Percentiles rank a stretch among this genome's conserved stretches.
phyloP scores from a whole-genome alignment of 148 eudicot species.

The Fagopyrum homotropicum region DNA sequence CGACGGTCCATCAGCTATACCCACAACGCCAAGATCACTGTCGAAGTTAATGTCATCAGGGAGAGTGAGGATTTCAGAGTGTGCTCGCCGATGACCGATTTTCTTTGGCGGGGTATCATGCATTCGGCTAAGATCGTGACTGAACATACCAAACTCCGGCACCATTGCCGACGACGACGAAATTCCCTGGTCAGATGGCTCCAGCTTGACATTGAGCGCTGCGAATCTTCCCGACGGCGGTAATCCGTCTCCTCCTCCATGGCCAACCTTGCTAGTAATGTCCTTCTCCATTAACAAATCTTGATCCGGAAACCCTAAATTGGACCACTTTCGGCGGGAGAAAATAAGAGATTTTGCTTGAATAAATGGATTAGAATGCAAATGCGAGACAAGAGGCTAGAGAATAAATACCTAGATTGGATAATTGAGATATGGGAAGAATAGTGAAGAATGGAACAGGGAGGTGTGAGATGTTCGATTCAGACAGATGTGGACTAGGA shows the following conservation, averaged over 20 bases:
- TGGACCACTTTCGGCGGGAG: neutral
- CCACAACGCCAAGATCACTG: conserved; percentile 79
- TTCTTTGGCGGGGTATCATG: conserved; percentile 73
- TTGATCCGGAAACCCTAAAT: neutral
- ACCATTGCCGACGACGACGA: neutral
- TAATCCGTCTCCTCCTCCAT: conserved; percentile 38
- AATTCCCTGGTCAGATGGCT: conserved; percentile 20
- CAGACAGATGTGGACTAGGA: too few relatives aligned
- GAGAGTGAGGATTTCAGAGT: conserved; percentile 81
- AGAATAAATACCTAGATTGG: neutral
- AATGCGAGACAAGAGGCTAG: neutral
- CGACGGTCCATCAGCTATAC: conserved; percentile 67
- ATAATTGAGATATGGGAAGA: neutral
- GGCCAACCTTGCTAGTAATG: conserved; percentile 27
- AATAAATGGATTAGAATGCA: neutral
- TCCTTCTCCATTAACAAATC: conserved; percentile 54
- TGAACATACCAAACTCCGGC: conserved; percentile 22
- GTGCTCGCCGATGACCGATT: conserved; percentile 76
- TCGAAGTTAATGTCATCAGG: conserved; percentile 93
- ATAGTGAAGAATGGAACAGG: neutral
- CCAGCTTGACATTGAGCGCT: conserved; percentile 4
- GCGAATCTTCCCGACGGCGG: conserved; percentile 60
- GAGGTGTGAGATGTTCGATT: neutral
- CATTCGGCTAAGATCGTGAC: conserved; percentile 83
- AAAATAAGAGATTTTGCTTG: neutral